A percentile compares a stretch with the other conserved stretches of the same genome.
phyloP scores from a whole-genome alignment of 2,329 filamentous ascomycete species.

The Cladosporium austrohemisphaericum region DNA sequence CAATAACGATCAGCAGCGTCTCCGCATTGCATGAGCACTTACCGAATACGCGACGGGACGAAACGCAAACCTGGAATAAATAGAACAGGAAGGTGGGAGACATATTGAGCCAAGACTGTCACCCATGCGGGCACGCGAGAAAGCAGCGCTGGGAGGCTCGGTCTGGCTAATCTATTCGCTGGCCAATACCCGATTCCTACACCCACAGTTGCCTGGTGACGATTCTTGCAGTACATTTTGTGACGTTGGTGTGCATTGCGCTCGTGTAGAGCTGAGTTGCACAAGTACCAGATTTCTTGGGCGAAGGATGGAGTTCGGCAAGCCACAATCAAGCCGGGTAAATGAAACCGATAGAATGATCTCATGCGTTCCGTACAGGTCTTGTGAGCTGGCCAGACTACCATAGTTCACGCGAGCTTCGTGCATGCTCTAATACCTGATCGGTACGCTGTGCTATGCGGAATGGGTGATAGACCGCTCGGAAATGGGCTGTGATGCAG shows the following conservation, averaged over 20 bases:
- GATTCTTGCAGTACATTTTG: background rate
- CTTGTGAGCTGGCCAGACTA: background rate
- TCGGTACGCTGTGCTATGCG: background rate
- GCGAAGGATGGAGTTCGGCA: background rate
- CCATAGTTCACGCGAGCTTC: background rate
- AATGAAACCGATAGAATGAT: slow-evolving; percentile 3
- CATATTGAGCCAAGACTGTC: slow-evolving; percentile 2
- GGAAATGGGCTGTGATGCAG: too few relatives aligned
- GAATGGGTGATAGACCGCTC: background rate
- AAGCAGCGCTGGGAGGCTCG: too few relatives aligned
- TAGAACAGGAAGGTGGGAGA: background rate
- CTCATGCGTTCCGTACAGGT: background rate
- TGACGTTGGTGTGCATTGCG: background rate
- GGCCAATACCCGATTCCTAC: too few relatives aligned
- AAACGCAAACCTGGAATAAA: background rate
- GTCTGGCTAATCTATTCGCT: too few relatives aligned
- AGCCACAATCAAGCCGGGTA: slow-evolving; percentile 9
- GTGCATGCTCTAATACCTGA: background rate
- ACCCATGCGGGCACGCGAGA: background rate
- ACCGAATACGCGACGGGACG: background rate
- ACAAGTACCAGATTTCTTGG: background rate
- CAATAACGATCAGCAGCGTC: background rate
- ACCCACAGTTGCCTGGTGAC: too few relatives aligned
- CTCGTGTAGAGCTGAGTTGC: background rate
- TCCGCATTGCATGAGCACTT: background rate